Evolutionary conservation across 495 filamentous ascomycete genomes (phyloP).

Genomic region (Penicillium ochrochloron): DNA sequence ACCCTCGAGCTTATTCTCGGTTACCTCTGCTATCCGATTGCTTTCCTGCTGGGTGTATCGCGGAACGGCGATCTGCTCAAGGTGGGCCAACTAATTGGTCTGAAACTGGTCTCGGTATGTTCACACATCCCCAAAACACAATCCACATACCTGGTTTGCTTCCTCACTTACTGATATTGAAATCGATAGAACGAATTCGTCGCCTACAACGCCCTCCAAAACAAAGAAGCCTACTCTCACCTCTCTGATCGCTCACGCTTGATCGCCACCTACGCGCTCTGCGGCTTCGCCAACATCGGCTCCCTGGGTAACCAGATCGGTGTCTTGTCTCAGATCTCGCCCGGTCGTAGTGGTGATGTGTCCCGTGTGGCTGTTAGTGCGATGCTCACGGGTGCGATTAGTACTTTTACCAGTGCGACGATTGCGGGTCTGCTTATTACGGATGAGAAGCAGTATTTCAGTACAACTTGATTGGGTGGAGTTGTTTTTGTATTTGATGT

Average conservation of each 20-base stretch:
- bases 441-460: conserved; percentile 50
- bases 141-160: background rate
- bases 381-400: conserved; percentile 75
- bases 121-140: background rate
- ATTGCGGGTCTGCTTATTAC: conserved; percentile 77
- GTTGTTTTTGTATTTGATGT: background rate
- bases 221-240: conserved; percentile 46
- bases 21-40: conserved; percentile 82
- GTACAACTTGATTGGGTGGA: background rate
- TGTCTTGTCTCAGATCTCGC: conserved; percentile 80
- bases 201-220: conserved; percentile 59
- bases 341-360: conserved; percentile 72
- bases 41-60: conserved; percentile 86
- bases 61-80: conserved; percentile 69
- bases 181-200: conserved; percentile 64
- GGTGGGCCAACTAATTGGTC: conserved; percentile 79
- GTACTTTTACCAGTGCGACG: conserved; percentile 78
- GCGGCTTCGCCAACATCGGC: conserved; percentile 81
- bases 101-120: conserved; percentile 74
- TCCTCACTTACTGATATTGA: background rate
- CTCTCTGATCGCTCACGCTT: conserved; percentile 72
- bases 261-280: conserved; percentile 73
- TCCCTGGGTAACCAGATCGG: conserved; percentile 87
- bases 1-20: conserved; percentile 79
- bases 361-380: conserved; percentile 76